Evolutionary conservation across 2,329 filamentous ascomycete species (phyloP).

Genomic region (Plectosphaerella cucumerina): DNA sequence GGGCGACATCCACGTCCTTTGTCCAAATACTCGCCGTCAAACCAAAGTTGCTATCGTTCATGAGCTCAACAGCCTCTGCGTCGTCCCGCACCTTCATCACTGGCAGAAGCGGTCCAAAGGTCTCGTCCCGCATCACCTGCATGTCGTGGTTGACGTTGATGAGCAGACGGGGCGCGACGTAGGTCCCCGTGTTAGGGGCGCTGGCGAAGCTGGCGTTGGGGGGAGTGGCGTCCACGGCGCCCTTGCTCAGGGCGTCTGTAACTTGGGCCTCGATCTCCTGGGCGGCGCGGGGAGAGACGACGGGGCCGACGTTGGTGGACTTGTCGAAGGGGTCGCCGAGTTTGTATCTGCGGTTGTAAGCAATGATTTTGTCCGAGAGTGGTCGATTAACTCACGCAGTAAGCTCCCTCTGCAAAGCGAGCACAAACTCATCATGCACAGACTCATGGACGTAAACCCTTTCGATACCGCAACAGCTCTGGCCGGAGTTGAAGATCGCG

Average conservation of each 20-base stretch:
- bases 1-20: slow-evolving; percentile 71
- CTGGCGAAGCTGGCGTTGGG: slow-evolving; percentile 55
- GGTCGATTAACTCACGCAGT: background rate
- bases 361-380: background rate
- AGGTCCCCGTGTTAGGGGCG: slow-evolving; percentile 58
- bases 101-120: slow-evolving; percentile 88
- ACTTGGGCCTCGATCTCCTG: slow-evolving; percentile 58
- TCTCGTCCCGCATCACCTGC: slow-evolving; percentile 88
- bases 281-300: slow-evolving; percentile 59
- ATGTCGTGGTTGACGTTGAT: slow-evolving; percentile 75
- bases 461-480: slow-evolving; percentile 68
- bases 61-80: slow-evolving; percentile 73
- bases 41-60: slow-evolving; percentile 94
- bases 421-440: slow-evolving; percentile 61
- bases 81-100: slow-evolving; percentile 85
- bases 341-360: slow-evolving; percentile 22
- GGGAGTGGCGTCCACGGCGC: slow-evolving; percentile 64
- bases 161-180: slow-evolving; percentile 68
- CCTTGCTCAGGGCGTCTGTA: slow-evolving; percentile 58
- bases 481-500: slow-evolving; percentile 68
- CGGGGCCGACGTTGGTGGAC: slow-evolving; percentile 61
- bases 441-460: slow-evolving; percentile 65
- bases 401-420: slow-evolving; percentile 58
- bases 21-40: slow-evolving; percentile 96
- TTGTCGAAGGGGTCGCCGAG: slow-evolving; percentile 62